These are phyloP conservation scores for Ochetophila trinervis DNA, from an alignment of 306 rosid species.

Conservation along the genomic window DNA sequence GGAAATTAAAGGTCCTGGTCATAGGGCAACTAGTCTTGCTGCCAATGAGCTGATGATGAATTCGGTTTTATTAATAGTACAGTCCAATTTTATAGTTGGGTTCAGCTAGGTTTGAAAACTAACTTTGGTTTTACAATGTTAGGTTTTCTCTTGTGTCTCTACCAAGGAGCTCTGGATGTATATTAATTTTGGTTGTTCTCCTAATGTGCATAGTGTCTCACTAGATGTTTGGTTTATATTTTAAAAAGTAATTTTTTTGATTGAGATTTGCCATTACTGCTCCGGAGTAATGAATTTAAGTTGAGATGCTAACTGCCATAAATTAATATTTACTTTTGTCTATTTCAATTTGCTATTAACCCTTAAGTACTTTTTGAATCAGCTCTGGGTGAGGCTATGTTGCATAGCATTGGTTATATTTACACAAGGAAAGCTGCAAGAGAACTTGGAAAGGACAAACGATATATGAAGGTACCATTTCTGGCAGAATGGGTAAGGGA, in stretches of 20 bases:
- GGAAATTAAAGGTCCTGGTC: no score
- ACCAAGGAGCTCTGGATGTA: no score
- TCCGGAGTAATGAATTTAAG: background rate
- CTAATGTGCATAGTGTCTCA: background rate
- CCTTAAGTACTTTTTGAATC: conserved; percentile 24
- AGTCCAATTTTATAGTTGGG: background rate
- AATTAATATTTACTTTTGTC: background rate
- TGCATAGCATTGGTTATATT: conserved; percentile 92
- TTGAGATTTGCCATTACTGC: background rate
- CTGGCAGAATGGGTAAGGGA: conserved; percentile 96
- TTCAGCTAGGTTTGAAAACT: no score
- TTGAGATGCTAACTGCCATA: background rate
- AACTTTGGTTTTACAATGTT: no score
- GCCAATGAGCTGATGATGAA: background rate
- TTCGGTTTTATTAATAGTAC: background rate
- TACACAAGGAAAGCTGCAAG: conserved; percentile 78
- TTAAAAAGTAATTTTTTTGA: no score
- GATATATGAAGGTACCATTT: conserved; percentile 84
- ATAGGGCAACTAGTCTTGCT: background rate
- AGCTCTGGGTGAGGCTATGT: conserved; percentile 99
- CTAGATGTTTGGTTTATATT: no score
- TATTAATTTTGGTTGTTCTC: background rate
- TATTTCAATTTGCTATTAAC: conserved; percentile 5
- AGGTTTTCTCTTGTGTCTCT: no score
- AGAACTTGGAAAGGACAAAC: conserved; percentile 79